Conservation (phyloP, 2,329 filamentous ascomycete species). For the Arachnomyces sp. region DNA sequence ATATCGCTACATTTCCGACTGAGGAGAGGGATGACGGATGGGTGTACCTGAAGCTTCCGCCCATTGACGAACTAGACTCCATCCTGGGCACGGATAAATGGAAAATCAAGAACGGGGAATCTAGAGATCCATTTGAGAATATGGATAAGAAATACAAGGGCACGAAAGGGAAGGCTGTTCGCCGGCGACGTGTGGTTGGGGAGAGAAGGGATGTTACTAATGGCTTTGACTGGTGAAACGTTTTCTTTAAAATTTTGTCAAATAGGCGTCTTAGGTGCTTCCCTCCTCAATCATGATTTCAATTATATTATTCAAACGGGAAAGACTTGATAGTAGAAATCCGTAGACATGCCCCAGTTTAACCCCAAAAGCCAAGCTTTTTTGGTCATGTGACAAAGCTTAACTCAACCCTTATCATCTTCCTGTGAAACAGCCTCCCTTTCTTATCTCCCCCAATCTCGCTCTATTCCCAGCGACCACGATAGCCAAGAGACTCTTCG, state of each 20-base stretch:
- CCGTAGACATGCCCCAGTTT: too few relatives aligned
- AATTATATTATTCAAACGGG: too few relatives aligned
- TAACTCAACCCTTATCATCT: too few relatives aligned
- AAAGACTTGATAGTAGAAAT: too few relatives aligned
- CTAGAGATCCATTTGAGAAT: slow-evolving; percentile 46
- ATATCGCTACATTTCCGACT: slow-evolving; percentile 72
- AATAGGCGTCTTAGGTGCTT: too few relatives aligned
- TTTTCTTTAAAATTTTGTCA: not conserved
- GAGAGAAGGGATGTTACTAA: slow-evolving; percentile 15
- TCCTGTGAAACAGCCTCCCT: too few relatives aligned
- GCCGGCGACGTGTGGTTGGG: slow-evolving; percentile 13
- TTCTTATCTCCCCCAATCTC: too few relatives aligned
- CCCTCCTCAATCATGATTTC: too few relatives aligned
- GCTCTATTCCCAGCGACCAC: too few relatives aligned
- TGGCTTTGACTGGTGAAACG: slow-evolving; percentile 28
- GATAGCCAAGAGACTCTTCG: too few relatives aligned
- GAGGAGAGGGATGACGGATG: slow-evolving; percentile 69
- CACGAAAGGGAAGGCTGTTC: slow-evolving; percentile 44
- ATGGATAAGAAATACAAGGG: slow-evolving; percentile 51
- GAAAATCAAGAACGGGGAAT: slow-evolving; percentile 68
- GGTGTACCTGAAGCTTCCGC: slow-evolving; percentile 74
- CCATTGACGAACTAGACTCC: slow-evolving; percentile 70
- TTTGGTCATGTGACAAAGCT: too few relatives aligned
- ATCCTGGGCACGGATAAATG: slow-evolving; percentile 71
- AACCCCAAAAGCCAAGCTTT: too few relatives aligned